phyloP scores from a whole-genome alignment of 805 yeast genomes.

The Candida boidinii region DNA sequence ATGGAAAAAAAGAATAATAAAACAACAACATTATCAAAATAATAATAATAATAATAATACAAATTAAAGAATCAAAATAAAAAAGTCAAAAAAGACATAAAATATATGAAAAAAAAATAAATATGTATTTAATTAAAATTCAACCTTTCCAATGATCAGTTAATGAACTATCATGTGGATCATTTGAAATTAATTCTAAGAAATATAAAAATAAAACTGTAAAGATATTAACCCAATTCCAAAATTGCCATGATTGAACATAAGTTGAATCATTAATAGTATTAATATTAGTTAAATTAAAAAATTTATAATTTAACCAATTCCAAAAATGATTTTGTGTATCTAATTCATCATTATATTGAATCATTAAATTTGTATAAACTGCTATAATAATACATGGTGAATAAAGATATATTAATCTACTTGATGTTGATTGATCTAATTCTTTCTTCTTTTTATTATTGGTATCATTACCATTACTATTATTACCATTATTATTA shows the following conservation, averaged over 20 bases:
- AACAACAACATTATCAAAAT: background rate
- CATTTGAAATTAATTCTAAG: conserved; percentile 51
- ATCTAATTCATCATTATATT: conserved; percentile 71
- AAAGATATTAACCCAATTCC: conserved; percentile 95
- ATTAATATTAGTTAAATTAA: background rate
- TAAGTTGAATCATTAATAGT: background rate
- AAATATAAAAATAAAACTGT: conserved; percentile 73
- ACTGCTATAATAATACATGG: conserved; percentile 94
- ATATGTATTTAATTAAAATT: background rate
- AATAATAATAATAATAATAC: conserved; percentile 1
- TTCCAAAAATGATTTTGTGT: conserved; percentile 34
- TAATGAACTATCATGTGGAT: conserved; percentile 25
- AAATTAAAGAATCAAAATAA: conserved; percentile 1
- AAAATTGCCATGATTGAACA: conserved; percentile 81
- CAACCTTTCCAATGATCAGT: conserved; percentile 23
- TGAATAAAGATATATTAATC: conserved; percentile 73
- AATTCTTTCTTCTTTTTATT: too few relatives aligned
- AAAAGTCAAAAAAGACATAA: too few relatives aligned
- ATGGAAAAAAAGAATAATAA: background rate
- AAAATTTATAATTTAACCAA: conserved; percentile 20
- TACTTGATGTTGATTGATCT: conserved; percentile 32
- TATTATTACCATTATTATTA: too few relatives aligned
- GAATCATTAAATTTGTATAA: conserved; percentile 88
- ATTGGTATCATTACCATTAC: too few relatives aligned
- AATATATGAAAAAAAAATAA: conserved; percentile 1